phyloP scores from a whole-genome alignment of 1,284 basidiomycete genomes.

The Papiliotrema nemorosa region DNA sequence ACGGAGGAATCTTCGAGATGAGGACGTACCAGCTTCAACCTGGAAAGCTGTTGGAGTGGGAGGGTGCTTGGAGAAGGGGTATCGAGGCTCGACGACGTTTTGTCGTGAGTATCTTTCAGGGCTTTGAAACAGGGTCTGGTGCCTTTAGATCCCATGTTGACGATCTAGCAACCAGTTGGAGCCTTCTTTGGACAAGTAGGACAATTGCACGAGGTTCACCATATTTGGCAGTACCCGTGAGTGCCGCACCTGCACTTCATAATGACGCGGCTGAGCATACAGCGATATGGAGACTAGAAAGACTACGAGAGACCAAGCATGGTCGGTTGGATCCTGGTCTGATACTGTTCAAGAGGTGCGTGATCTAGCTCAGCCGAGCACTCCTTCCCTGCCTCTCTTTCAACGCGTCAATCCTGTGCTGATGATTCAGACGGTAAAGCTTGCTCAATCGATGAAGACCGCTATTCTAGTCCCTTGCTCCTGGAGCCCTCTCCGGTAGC shows the following conservation, averaged over 20 bases:
- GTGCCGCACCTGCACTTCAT: constrained; percentile 47
- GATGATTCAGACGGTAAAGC: constrained; percentile 39
- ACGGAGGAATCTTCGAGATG: constrained; percentile 88
- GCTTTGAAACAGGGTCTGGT: not conserved
- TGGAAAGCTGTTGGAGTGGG: constrained; percentile 88
- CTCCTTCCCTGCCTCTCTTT: not conserved
- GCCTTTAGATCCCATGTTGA: not conserved
- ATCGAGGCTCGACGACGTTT: constrained; percentile 82
- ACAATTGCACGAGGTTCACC: constrained; percentile 81
- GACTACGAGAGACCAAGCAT: constrained; percentile 77
- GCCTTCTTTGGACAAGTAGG: constrained; percentile 95
- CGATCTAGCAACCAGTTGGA: constrained; percentile 74
- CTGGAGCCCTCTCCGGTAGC: constrained; percentile 46
- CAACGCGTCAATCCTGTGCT: not conserved
- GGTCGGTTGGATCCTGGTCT: constrained; percentile 89
- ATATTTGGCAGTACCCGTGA: constrained; percentile 90
- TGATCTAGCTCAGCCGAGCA: too few species aligned
- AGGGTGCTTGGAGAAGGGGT: constrained; percentile 81
- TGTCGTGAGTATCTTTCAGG: constrained; percentile 50
- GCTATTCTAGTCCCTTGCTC: constrained; percentile 42
- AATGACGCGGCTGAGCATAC: constrained; percentile 6
- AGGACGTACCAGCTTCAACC: constrained; percentile 69
- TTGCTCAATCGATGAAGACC: constrained; percentile 44
- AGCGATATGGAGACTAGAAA: constrained; percentile 77
- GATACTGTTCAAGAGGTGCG: constrained; percentile 85